These are phyloP conservation scores for Serendipita sp. DNA, from an alignment of 768 basidiomycete species.

Conservation along the genomic window DNA sequence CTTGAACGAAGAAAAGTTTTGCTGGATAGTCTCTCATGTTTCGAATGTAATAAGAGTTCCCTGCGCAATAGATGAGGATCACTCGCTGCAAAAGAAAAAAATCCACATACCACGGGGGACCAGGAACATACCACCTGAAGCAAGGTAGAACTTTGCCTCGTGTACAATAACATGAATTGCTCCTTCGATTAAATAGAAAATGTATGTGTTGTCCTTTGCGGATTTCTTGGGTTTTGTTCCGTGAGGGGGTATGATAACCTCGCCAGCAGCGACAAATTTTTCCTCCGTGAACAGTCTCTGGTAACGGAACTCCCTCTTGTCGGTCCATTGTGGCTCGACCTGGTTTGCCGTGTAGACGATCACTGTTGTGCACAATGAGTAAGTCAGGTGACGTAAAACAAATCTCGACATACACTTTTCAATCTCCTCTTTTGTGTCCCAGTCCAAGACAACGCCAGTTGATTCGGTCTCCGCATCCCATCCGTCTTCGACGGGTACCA, in stretches of 20 bases:
- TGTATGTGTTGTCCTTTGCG: slow-evolving; percentile 76
- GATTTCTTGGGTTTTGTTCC: slow-evolving; percentile 76
- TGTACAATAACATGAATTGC: slow-evolving; percentile 78
- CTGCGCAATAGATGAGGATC: slow-evolving; percentile 24
- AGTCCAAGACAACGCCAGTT: slow-evolving; percentile 53
- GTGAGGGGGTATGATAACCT: slow-evolving; percentile 63
- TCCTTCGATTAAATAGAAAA: slow-evolving; percentile 74
- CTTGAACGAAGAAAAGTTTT: slow-evolving; percentile 84
- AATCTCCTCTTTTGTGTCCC: slow-evolving; percentile 40
- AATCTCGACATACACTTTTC: slow-evolving; percentile 44
- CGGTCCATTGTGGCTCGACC: slow-evolving; percentile 44
- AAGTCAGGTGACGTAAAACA: background rate
- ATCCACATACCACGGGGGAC: slow-evolving; percentile 62
- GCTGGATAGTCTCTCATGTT: slow-evolving; percentile 72
- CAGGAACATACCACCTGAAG: slow-evolving; percentile 73
- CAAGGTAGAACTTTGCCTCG: slow-evolving; percentile 57
- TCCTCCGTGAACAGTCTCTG: slow-evolving; percentile 87
- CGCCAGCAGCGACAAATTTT: slow-evolving; percentile 81
- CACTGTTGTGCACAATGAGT: slow-evolving; percentile 27
- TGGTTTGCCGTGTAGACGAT: slow-evolving; percentile 62
- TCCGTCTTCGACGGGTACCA: slow-evolving; percentile 34
- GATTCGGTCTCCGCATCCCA: slow-evolving; percentile 73
- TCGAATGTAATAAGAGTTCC: slow-evolving; percentile 80
- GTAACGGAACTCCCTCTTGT: slow-evolving; percentile 60
- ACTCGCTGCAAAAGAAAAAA: background rate